Conservation (phyloP, 1,284 basidiomycete species). For the Serendipita sp. region DNA sequence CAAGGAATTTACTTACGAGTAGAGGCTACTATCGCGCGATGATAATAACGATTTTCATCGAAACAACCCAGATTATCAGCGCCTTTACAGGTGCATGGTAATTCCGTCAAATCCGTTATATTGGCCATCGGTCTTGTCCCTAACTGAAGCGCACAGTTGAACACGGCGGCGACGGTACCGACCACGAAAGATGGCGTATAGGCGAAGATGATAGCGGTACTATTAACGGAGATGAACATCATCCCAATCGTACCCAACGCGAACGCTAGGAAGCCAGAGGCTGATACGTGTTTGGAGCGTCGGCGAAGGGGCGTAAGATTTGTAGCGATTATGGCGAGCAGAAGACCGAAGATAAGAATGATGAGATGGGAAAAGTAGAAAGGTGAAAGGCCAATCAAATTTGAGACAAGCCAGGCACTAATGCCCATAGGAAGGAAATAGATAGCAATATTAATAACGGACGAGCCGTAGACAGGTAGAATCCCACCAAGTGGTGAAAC, state of each 20-base stretch:
- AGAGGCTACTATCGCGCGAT: too few species aligned
- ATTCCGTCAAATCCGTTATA: too few species aligned
- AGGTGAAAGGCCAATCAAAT: conserved; percentile 28
- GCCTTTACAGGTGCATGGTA: conserved; percentile 17
- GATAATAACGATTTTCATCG: too few species aligned
- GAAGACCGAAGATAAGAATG: conserved; percentile 29
- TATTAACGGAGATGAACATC: conserved; percentile 9
- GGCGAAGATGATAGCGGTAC: conserved; percentile 7
- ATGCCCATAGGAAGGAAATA: conserved; percentile 23
- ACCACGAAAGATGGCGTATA: conserved; percentile 11
- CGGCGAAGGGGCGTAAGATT: conserved; percentile 25
- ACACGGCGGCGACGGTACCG: conserved; percentile 13
- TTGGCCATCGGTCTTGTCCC: neutral
- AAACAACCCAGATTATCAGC: too few species aligned
- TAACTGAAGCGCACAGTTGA: conserved; percentile 14
- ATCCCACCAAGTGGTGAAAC: conserved; percentile 14
- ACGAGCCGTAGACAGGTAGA: conserved; percentile 11
- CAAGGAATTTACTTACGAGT: too few species aligned
- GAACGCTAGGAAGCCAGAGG: conserved; percentile 34
- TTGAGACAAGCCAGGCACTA: conserved; percentile 19
- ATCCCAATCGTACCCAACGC: conserved; percentile 31
- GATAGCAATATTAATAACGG: conserved; percentile 13
- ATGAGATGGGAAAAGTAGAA: conserved; percentile 28
- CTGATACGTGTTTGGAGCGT: conserved; percentile 6
- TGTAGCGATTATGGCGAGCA: conserved; percentile 26